Evolutionary conservation across 352 stramenopile genomes (phyloP).

Genomic region (Thraustochytrium striatum): DNA sequence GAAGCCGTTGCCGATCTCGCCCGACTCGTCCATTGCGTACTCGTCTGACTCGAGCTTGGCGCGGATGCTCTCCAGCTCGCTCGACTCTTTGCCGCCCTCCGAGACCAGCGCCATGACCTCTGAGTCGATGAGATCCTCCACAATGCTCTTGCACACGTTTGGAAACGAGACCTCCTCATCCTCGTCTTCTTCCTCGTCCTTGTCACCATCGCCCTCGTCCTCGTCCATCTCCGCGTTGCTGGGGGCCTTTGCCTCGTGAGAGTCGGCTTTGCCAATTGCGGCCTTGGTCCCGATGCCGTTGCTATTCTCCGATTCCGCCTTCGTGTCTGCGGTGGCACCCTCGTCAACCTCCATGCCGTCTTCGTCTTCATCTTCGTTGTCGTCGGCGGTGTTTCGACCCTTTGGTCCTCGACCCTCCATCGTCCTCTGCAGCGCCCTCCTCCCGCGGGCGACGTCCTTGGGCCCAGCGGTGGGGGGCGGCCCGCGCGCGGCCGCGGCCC

Average conservation of each 20-base stretch:
- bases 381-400: too few species aligned
- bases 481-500: too few species aligned
- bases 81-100: background rate
- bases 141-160: background rate
- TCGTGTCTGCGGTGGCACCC: too few species aligned
- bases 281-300: too few species aligned
- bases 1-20: conserved; percentile 39
- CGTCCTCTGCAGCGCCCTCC: too few species aligned
- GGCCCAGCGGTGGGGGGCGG: too few species aligned
- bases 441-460: too few species aligned
- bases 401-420: too few species aligned
- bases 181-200: background rate
- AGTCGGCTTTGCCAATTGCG: too few species aligned
- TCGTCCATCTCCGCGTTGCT: background rate
- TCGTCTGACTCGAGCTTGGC: background rate
- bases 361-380: too few species aligned
- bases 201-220: background rate
- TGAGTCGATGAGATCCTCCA: background rate
- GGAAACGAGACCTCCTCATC: background rate
- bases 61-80: background rate
- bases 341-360: too few species aligned
- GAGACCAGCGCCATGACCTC: background rate
- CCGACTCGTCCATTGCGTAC: conserved; percentile 9
- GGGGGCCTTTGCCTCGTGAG: background rate
- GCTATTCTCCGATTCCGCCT: too few species aligned